Evolutionary conservation across 805 yeast species (phyloP).

Genomic region (Wickerhamomyces tratensis): DNA sequence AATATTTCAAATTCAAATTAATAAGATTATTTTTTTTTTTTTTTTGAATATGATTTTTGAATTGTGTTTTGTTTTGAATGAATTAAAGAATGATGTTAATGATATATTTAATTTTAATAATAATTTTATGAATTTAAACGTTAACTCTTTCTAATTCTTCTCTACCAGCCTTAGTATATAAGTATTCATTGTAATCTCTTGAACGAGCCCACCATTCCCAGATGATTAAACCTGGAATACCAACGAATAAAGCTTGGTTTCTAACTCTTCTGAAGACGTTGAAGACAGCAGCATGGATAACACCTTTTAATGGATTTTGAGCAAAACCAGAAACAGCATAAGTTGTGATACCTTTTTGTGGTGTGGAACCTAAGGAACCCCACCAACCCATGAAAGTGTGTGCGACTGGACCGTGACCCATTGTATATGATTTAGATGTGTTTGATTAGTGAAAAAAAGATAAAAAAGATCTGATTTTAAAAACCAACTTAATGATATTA

Average conservation of each 20-base stretch:
- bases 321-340: constrained; percentile 93
- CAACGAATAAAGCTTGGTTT: constrained; percentile 70
- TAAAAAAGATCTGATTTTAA: too few relatives aligned
- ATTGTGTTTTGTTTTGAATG: too few relatives aligned
- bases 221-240: constrained; percentile 69
- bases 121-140: constrained; percentile 15
- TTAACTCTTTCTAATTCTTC: constrained; percentile 73
- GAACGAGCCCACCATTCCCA: constrained; percentile 85
- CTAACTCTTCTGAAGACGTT: constrained; percentile 92
- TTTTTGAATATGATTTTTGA: too few relatives aligned
- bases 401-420: constrained; percentile 64
- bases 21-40: too few relatives aligned
- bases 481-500: too few relatives aligned
- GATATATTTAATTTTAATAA: too few relatives aligned
- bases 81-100: too few relatives aligned
- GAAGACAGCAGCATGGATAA: constrained; percentile 76
- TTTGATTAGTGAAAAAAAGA: not conserved
- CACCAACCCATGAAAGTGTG: constrained; percentile 94
- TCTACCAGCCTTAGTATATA: constrained; percentile 97
- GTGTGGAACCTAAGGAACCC: constrained; percentile 85
- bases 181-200: constrained; percentile 83
- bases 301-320: constrained; percentile 85
- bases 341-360: constrained; percentile 76
- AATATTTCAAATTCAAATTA: too few relatives aligned
- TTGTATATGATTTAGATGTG: constrained; percentile 17